Evolutionary conservation across 2,329 filamentous ascomycete species (phyloP), one percentile per base, ranked within the genome.

Genomic region (Sclerotinia nivalis): DNA sequence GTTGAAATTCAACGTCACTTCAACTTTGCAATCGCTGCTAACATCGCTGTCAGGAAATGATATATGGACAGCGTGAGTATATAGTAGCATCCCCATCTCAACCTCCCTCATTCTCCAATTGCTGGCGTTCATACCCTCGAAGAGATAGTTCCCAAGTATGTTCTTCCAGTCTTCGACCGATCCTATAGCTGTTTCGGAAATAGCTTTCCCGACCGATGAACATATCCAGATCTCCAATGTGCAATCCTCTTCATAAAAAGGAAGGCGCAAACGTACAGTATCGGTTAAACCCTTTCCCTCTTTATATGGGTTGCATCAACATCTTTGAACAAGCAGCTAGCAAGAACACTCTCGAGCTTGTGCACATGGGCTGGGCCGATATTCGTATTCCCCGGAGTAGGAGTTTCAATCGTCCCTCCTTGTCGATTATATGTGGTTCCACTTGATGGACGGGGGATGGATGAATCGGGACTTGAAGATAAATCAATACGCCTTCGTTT

Each of bases 71-170:
- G 50, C 50, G 10, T 7, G 22, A 54, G 50, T 54, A 22, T 31
- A 54, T 10, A n/a, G 22, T 43, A 10, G 28, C 22, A 20, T 67
- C 40, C 52, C 65, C 50, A 45, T 65, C n/a, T 47, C 34, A 40
- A 34, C 61, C 61, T 65, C 45, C 15, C 37, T 43, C 47, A 50
- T 65, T n/a, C 43, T 54, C 8, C 43, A 28, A 65, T 50, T 65
- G 61, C 61, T 65, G 45, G 61, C 47, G 49, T 65, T 52, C 61
- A 64, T 47, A 47, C 60, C 31, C 20, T 45, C 60, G 37, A 45
- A 15, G 22, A 64, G 18, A 43, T 64, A 47, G 40, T n/a, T 10
- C 22, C 50, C 28, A 31, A 54, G 28, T 54, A n/a, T 54, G 50
- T 54, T 54, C 50, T 31, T 54, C 22, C 5, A 54, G 2, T 22